Evolutionary conservation across 2,329 filamentous ascomycete species (phyloP).

Genomic region (Berkeleyomyces basicola): DNA sequence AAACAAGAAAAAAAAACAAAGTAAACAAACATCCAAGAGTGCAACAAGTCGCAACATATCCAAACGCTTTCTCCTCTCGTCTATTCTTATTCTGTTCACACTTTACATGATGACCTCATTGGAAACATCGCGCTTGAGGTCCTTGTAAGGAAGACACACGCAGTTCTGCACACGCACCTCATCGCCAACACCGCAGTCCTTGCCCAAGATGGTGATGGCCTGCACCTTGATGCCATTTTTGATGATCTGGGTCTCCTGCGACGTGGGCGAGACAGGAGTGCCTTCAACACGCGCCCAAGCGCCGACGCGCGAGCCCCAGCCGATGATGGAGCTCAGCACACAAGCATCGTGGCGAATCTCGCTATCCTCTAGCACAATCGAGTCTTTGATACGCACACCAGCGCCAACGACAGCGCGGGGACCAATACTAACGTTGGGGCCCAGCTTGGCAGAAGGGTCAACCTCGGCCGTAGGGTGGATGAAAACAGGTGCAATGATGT

Average conservation of each 20-base stretch:
- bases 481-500: conserved; percentile 83
- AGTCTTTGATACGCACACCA: conserved; percentile 85
- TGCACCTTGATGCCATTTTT: conserved; percentile 98
- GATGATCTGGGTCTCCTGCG: conserved; percentile 84
- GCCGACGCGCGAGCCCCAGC: conserved; percentile 88
- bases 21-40: not conserved
- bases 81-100: not conserved
- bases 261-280: conserved; percentile 70
- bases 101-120: conserved; percentile 88
- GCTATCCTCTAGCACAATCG: conserved; percentile 83
- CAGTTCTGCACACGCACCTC: conserved; percentile 96
- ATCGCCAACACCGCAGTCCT: conserved; percentile 86
- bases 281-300: conserved; percentile 98
- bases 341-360: conserved; percentile 97
- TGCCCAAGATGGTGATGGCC: conserved; percentile 92
- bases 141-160: conserved; percentile 93
- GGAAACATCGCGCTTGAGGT: conserved; percentile 84
- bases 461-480: conserved; percentile 85
- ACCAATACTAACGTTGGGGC: conserved; percentile 90
- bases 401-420: conserved; percentile 73
- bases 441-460: conserved; percentile 88
- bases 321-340: conserved; percentile 88
- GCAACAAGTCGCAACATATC: not conserved
- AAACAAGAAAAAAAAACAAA: not conserved
- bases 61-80: not conserved